Conservation (phyloP, 305 asterid genomes). For the Striga hermonthica region DNA sequence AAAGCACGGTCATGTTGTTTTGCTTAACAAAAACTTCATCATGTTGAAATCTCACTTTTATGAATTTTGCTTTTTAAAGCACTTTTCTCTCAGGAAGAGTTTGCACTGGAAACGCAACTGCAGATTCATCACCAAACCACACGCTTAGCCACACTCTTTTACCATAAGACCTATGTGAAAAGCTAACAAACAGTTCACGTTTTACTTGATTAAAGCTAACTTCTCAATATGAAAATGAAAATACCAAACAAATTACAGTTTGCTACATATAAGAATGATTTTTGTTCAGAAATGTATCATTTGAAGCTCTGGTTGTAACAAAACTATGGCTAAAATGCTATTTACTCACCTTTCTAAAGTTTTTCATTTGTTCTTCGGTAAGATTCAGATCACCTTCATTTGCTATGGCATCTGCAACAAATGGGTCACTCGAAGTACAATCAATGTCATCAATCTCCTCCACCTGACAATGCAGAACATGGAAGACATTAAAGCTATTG, state of each 20-base stretch:
- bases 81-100: no score
- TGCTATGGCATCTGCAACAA: slow-evolving; percentile 82
- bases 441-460: slow-evolving; percentile 94
- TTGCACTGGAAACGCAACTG: no score
- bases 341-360: slow-evolving; percentile 73
- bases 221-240: no score
- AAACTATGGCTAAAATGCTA: slow-evolving; percentile 15
- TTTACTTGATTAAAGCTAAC: no score
- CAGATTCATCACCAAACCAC: no score
- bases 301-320: neutral
- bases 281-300: slow-evolving; percentile 12
- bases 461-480: slow-evolving; percentile 48
- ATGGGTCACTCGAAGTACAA: slow-evolving; percentile 59
- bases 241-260: slow-evolving; percentile 4
- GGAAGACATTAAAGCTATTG: slow-evolving; percentile 27
- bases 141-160: no score
- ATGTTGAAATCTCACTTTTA: neutral
- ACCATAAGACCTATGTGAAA: no score
- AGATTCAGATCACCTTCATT: slow-evolving; percentile 73
- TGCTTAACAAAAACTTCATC: neutral
- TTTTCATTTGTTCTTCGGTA: slow-evolving; percentile 82
- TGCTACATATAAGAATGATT: neutral
- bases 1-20: neutral
- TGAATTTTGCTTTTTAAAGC: neutral
- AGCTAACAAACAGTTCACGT: no score